phyloP scores from a whole-genome alignment of 345 rosid genomes.

The Euclidium syriacum region DNA sequence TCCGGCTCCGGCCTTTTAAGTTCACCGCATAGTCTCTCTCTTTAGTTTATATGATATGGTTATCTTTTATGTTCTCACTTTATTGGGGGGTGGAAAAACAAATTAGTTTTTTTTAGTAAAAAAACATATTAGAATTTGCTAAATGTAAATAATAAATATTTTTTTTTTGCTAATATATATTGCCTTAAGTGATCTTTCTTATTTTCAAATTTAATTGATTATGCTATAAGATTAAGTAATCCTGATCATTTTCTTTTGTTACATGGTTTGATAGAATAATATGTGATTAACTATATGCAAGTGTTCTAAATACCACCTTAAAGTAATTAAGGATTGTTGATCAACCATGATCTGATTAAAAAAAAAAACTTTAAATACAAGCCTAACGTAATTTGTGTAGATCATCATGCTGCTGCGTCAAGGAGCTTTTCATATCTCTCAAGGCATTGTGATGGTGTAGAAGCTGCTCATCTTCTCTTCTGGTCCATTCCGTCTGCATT shows the following conservation, averaged over 20 bases:
- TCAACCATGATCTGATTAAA: too few species aligned
- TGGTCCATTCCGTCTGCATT: constrained; percentile 95
- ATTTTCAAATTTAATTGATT: too few species aligned
- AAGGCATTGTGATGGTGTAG: constrained; percentile 97
- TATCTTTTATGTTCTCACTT: not conserved
- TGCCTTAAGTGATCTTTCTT: too few species aligned
- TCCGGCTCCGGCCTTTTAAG: constrained; percentile 12
- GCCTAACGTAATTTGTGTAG: constrained; percentile 86
- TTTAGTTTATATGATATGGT: too few species aligned
- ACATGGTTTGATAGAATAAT: too few species aligned
- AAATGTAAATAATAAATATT: not conserved
- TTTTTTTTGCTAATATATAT: too few species aligned
- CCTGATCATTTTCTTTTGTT: too few species aligned
- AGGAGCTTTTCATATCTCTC: constrained; percentile 97
- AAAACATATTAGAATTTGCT: not conserved
- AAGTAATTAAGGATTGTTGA: too few species aligned
- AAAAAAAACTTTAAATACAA: too few species aligned
- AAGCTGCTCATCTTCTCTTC: constrained; percentile 98
- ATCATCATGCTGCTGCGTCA: constrained; percentile 92
- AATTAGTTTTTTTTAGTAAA: not conserved
- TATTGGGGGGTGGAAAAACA: not conserved
- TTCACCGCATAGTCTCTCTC: not conserved
- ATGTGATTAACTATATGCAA: too few species aligned
- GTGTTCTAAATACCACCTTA: too few species aligned
- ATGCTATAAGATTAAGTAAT: too few species aligned